phyloP scores from a whole-genome alignment of 164 flowering plant species.

The Echeveria elegans region DNA sequence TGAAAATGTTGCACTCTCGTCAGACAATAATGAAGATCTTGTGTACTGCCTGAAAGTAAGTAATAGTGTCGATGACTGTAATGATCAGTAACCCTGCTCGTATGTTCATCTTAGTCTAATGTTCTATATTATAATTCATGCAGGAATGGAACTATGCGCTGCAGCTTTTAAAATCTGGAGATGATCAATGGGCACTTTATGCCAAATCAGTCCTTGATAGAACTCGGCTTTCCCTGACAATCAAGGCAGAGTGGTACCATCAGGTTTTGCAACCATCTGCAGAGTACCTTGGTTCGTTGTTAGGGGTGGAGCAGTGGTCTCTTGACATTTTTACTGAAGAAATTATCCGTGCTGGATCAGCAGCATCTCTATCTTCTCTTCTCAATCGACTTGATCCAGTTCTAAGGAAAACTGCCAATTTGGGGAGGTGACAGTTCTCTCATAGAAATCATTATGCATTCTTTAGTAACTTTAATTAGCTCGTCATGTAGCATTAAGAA shows the following conservation, averaged over 20 bases:
- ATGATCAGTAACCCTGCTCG: background rate
- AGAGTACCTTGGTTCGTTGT: slow-evolving; percentile 79
- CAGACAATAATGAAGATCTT: slow-evolving; percentile 86
- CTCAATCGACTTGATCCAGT: slow-evolving; percentile 93
- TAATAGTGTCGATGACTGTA: background rate
- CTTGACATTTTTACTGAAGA: slow-evolving; percentile 95
- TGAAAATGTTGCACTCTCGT: slow-evolving; percentile 85
- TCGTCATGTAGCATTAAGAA: background rate
- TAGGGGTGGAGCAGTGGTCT: slow-evolving; percentile 85
- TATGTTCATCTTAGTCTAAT: background rate
- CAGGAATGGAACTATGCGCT: slow-evolving; percentile 85
- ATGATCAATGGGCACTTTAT: slow-evolving; percentile 71
- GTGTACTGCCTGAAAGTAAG: slow-evolving; percentile 88
- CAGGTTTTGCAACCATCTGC: slow-evolving; percentile 86
- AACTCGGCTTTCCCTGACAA: slow-evolving; percentile 84
- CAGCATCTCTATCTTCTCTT: slow-evolving; percentile 85
- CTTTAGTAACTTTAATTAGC: background rate
- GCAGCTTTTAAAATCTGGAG: slow-evolving; percentile 41
- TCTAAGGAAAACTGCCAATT: slow-evolving; percentile 76
- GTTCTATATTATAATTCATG: slow-evolving; percentile 10
- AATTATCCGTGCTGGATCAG: slow-evolving; percentile 96
- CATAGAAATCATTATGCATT: too few relatives aligned
- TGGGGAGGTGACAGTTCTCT: slow-evolving; percentile 99
- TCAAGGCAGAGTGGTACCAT: slow-evolving; percentile 81
- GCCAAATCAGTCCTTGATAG: slow-evolving; percentile 96